Percentiles rank a stretch among this genome's conserved stretches.
Evolutionary conservation across 345 rosid species (phyloP).

Genomic region (Gossypium longicalyx): DNA sequence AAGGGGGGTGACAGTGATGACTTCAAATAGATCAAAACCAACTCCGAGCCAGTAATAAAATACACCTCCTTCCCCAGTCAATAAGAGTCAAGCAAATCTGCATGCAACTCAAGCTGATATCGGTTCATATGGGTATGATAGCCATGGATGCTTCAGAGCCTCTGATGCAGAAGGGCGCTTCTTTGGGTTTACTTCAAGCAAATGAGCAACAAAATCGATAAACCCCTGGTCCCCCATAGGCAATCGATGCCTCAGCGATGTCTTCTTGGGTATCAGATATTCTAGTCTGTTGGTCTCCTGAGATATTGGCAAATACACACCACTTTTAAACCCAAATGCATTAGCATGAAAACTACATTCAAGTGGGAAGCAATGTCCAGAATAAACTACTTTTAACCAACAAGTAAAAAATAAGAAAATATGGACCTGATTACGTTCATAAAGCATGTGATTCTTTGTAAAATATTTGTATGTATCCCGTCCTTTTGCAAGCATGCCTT

Average conservation of each 20-base stretch:
- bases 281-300: constrained; percentile 89
- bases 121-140: constrained; percentile 82
- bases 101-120: constrained; percentile 61
- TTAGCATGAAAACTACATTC: background rate
- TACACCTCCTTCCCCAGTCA: constrained; percentile 26
- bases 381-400: background rate
- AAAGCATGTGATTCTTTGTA: constrained; percentile 86
- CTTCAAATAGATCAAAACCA: background rate
- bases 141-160: constrained; percentile 95
- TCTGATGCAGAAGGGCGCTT: constrained; percentile 86
- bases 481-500: constrained; percentile 84
- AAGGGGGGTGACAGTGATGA: constrained; percentile 10
- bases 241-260: constrained; percentile 79
- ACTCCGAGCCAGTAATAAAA: constrained; percentile 19
- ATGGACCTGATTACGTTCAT: constrained; percentile 88
- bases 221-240: constrained; percentile 99
- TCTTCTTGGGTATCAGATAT: constrained; percentile 83
- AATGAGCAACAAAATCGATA: constrained; percentile 75
- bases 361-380: background rate
- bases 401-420: background rate
- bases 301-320: constrained; percentile 11
- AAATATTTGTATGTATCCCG: constrained; percentile 94
- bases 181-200: constrained; percentile 87
- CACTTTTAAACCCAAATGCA: background rate
- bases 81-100: constrained; percentile 5